Evolutionary conservation across 2,329 filamentous ascomycete species (phyloP).

Genomic region (Diaporthe nobilis): DNA sequence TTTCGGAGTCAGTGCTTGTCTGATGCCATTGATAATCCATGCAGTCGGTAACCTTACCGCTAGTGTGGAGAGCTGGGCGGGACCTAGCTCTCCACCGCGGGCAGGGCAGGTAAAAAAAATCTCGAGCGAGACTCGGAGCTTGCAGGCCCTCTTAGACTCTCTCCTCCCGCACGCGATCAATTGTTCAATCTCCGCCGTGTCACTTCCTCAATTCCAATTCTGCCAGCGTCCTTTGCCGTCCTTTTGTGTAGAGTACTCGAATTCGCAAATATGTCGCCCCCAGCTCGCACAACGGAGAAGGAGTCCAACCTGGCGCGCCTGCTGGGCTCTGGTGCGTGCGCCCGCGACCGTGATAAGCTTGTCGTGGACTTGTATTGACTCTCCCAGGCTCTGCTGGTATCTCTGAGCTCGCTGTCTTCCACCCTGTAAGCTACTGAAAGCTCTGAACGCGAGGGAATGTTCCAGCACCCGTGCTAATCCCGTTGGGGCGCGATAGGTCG

Average conservation of each 20-base stretch:
- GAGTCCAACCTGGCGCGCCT: slow-evolving; percentile 92
- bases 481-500: slow-evolving; percentile 73
- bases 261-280: slow-evolving; percentile 70
- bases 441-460: slow-evolving; percentile 37
- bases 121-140: slow-evolving; percentile 38
- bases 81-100: slow-evolving; percentile 33
- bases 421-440: slow-evolving; percentile 73
- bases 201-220: slow-evolving; percentile 5
- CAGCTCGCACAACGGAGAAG: slow-evolving; percentile 70
- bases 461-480: slow-evolving; percentile 36
- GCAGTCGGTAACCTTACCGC: slow-evolving; percentile 22
- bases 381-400: slow-evolving; percentile 87
- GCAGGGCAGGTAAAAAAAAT: slow-evolving; percentile 38
- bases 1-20: slow-evolving; percentile 8
- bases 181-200: slow-evolving; percentile 32
- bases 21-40: slow-evolving; percentile 2
- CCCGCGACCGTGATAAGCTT: slow-evolving; percentile 28
- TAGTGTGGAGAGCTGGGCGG: slow-evolving; percentile 27
- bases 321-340: slow-evolving; percentile 83
- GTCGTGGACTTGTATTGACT: slow-evolving; percentile 29
- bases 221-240: slow-evolving; percentile 29
- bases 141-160: slow-evolving; percentile 20
- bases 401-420: slow-evolving; percentile 92
- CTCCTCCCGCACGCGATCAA: slow-evolving; percentile 35
- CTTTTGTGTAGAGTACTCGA: slow-evolving; percentile 14